A percentile compares a stretch with the other conserved stretches of the same genome.
These are phyloP conservation scores for Geotrichum europaeum DNA, from an alignment of 1,139 yeast genomes.

Conservation along the genomic window DNA sequence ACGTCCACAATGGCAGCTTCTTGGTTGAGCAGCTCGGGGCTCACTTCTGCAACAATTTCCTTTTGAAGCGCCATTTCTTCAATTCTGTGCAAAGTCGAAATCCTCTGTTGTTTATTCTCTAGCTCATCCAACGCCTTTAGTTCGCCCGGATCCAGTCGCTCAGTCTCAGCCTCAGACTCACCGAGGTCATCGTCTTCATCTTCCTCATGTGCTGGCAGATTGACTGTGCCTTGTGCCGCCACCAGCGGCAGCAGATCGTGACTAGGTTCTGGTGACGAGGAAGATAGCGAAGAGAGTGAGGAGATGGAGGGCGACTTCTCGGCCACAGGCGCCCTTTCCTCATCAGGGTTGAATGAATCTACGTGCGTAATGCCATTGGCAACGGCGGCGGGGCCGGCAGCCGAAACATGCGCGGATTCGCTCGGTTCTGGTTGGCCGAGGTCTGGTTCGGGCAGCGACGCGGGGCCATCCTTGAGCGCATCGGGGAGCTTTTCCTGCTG, in stretches of 20 bases:
- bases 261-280: slow-evolving; percentile 12
- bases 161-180: slow-evolving; percentile 74
- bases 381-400: background rate
- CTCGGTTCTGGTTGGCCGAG: background rate
- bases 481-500: background rate
- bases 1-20: background rate
- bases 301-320: slow-evolving; percentile 13
- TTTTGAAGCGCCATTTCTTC: slow-evolving; percentile 1
- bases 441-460: background rate
- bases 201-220: background rate
- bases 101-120: background rate
- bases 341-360: background rate
- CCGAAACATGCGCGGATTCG: background rate
- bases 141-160: slow-evolving; percentile 49
- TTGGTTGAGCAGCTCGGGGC: background rate
- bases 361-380: background rate
- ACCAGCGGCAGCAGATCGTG: slow-evolving; percentile 5
- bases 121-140: slow-evolving; percentile 2
- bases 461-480: background rate
- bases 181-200: background rate
- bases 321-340: background rate
- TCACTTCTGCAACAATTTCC: background rate
- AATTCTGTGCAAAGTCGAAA: background rate
- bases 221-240: background rate
- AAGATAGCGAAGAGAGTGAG: slow-evolving; percentile 14